Base-by-base conservation (phyloP, 768 basidiomycete genomes). In the Panellus pusillus region DNA sequence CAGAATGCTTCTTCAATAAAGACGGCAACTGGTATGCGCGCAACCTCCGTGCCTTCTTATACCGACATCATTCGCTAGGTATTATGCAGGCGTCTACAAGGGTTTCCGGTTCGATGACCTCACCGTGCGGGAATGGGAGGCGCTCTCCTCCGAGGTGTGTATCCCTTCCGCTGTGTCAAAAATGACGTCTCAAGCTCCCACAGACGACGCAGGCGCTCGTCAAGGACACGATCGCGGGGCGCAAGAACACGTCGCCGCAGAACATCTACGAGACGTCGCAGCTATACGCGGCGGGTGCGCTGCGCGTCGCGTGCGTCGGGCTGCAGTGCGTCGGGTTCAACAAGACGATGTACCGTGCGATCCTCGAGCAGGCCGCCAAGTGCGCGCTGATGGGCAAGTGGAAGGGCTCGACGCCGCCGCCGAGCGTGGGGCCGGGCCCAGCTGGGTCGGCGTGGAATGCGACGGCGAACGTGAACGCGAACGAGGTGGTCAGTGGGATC, bases 1-100 rank as follows among this genome's bases (percentile, higher is more conserved):
- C 52, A 89, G 89, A 91, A 64, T 91, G 87, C 58, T 91, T 91
- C 68, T 91, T 83, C 61, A 86, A 84, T 68, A 89, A 84, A 66
- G 87, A 89, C 50, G 86, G 85, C 8, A 80, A 81, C 54, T 91
- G 87, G 87, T 55, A 32, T 17, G 47, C 17, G 20, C n/a, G 20
- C 17, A 18, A 6, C 47, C 15, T 3, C 12, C 14, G 1, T 24
- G 39, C 15, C 8, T 35, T 6, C 28, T 5, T 38, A 5, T 20
- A 32, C 18, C 37, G 32, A 41, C 53, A 6, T 24, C 35, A 4
- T 31, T n/a, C 20, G 3, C 31, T 8, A 59, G 57, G 53, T 91
- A 91, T 65, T 91, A 91, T 56, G 89, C 89, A 12, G 89, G 89
- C n/a, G 76, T 81, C 4, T 91, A 91, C 69, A 81, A 77, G 49